Percentiles rank a stretch among this genome's conserved stretches.
Conservation (phyloP, 2,329 filamentous ascomycete genomes). For the Apiospora aurea region DNA sequence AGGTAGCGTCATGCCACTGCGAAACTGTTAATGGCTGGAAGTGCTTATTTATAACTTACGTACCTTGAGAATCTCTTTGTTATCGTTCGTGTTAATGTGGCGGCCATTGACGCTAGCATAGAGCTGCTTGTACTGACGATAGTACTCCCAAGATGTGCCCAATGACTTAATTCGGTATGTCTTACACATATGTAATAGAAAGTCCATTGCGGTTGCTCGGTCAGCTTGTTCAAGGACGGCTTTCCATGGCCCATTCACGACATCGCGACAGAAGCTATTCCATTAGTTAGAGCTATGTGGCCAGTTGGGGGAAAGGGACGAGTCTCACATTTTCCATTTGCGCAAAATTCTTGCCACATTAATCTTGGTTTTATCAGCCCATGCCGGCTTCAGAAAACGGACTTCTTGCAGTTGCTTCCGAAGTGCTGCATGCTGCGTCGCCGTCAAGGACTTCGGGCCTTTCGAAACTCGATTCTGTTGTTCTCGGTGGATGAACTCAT, state of each 20-base stretch:
- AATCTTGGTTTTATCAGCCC: constrained; percentile 33
- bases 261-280: constrained; percentile 20
- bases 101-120: constrained; percentile 26
- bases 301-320: constrained; percentile 19
- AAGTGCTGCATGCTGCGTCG: constrained; percentile 29
- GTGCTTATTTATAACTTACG: neutral
- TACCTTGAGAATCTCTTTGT: constrained; percentile 29
- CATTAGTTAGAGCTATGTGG: constrained; percentile 24
- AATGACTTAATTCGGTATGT: constrained; percentile 29
- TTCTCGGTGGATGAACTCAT: constrained; percentile 13
- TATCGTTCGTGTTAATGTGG: constrained; percentile 30
- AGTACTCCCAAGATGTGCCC: constrained; percentile 28
- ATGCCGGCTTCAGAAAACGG: constrained; percentile 33
- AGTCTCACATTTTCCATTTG: constrained; percentile 29
- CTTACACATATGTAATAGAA: neutral
- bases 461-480: constrained; percentile 20
- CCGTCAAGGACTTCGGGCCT: constrained; percentile 16
- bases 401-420: constrained; percentile 31
- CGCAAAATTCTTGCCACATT: constrained; percentile 34
- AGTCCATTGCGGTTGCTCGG: neutral
- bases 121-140: constrained; percentile 30
- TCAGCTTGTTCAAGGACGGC: neutral
- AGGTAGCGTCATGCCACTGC: constrained; percentile 34
- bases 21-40: neutral
- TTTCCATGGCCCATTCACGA: neutral